Evolutionary conservation across 768 basidiomycete genomes (phyloP).

Genomic region (Boletus pseudopeckii): DNA sequence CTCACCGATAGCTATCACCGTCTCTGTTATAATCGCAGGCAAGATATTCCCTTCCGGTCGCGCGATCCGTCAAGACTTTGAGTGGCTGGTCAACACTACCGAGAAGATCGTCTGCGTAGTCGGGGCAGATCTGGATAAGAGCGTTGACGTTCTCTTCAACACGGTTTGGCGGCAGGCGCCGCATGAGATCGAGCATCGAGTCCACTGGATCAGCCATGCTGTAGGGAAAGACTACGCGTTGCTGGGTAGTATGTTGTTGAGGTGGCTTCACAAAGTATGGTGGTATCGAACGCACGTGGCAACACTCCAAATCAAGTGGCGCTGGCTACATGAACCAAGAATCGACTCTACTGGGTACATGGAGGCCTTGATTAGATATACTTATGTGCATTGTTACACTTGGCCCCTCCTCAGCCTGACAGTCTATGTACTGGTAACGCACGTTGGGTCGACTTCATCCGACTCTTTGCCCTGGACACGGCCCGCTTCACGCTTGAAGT

Average conservation of each 20-base stretch:
- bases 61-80: slow-evolving; percentile 72
- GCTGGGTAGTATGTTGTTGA: not conserved
- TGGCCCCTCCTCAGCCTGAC: not conserved
- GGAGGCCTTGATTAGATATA: not conserved
- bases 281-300: not conserved
- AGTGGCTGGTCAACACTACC: slow-evolving; percentile 95
- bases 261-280: not conserved
- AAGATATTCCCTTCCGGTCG: slow-evolving; percentile 85
- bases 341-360: not conserved
- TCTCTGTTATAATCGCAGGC: slow-evolving; percentile 93
- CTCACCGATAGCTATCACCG: slow-evolving; percentile 80
- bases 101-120: slow-evolving; percentile 92
- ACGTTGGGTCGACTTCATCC: not conserved
- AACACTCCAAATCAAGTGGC: slow-evolving; percentile 4
- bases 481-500: slow-evolving; percentile 32
- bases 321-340: too few species aligned
- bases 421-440: not conserved
- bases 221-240: not conserved
- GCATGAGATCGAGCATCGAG: slow-evolving; percentile 93
- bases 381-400: not conserved
- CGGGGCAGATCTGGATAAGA: slow-evolving; percentile 81
- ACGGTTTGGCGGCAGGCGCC: slow-evolving; percentile 88
- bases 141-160: slow-evolving; percentile 85
- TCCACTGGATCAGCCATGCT: slow-evolving; percentile 77
- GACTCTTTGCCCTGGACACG: slow-evolving; percentile 28